Base-by-base conservation (phyloP, 2,329 filamentous ascomycete genomes). In the Calonectria pteridis region DNA sequence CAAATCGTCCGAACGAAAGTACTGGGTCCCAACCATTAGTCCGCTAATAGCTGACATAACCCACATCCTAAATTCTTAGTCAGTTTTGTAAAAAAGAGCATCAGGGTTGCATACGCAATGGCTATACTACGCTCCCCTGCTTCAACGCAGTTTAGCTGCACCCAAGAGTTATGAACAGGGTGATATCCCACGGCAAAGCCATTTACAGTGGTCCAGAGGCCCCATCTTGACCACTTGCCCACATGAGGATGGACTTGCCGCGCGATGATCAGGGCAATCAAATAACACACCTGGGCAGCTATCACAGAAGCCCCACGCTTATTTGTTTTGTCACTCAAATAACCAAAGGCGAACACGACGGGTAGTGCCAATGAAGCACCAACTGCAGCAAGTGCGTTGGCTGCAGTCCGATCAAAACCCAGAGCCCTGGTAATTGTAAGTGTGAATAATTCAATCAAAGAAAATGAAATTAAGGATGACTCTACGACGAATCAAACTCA, bases 131-230 rank as follows among this genome's bases (percentile, higher is more conserved):
- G 79, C 77, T 89, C 88, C 0, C 84, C 79, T 0, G 85, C 79
- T 33, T 85, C 85, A 7, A 80, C 81, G 76, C 87, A 89, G 76
- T 89, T 90, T 10, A 89, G 77, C 74, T 89, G 87, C 14, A 88
- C 83, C 87, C 88, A 89, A 0, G 86, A 84, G 77, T 89, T 89
- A 70, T 89, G 87, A 1, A 88, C 83, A 0, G 88, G 88, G 76
- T 89, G 88, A 74, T 89, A 89, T 0, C 87, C 86, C 2, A 89
- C 88, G 0, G 87, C 86, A 46, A 89, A 85, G 0, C 81, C 82
- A 78, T 89, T 89, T 18, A 89, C 83, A 0, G 82, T 81, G 4
- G 88, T 89, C 88, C 88, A 89, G 6, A 73, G 55, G 1, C 68
- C 68, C 68, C 68, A 73, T 50, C 72, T 50, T 2, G 68, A 73